Evolutionary conservation across 2,329 filamentous ascomycete genomes (phyloP), one percentile per base, ranked within the genome.

Genomic region (Xylariaceae sp.): DNA sequence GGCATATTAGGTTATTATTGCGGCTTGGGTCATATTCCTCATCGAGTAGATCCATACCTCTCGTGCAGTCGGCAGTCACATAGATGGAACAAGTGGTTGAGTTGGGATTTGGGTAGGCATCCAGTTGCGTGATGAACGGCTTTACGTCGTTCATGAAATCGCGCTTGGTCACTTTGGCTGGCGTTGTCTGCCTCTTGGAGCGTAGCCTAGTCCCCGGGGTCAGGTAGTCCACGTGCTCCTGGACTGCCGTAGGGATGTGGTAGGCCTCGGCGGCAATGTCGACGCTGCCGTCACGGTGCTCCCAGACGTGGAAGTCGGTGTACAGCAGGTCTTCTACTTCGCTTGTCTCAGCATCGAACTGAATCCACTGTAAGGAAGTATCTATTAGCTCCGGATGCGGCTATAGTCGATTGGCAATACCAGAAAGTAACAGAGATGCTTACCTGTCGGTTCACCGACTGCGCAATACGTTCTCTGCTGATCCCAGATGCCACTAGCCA

Each of bases 291-390:
- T 52, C 47, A 3, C 37, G 19, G 44, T 67, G 60, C 44, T 64
- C 53, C 45, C 61, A 64, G 19, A 60, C 44, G 41, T 64, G 50
- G 49, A 60, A 66, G 38, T 62, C 57, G n/a, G 62, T 59, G 32
- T 55, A 56, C 19, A 67, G 40, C 1, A 67, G 49, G n/a, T 45
- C 41, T 33, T 68, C 64, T 2, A 55, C 59, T 39, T 67, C 62
- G 11, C 51, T 45, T 7, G 56, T 49, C 13, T 49, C 55, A 18
- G 62, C 61, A 42, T 65, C 61, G 32, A 67, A 63, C 38, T 63
- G 57, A 29, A 67, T 45, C 64, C 62, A 66, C 48, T 63, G 50
- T 40, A 12, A 34, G 18, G 9, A n/a, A n/a, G n/a, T n/a, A n/a
- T n/a, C n/a, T 26, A 11, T 26, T 26, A 26, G 22, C n/a, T n/a